A percentile compares a stretch with the other conserved stretches of the same genome.
Conservation (phyloP, 139 green algal species). For the Chlorella sorokiniana region DNA sequence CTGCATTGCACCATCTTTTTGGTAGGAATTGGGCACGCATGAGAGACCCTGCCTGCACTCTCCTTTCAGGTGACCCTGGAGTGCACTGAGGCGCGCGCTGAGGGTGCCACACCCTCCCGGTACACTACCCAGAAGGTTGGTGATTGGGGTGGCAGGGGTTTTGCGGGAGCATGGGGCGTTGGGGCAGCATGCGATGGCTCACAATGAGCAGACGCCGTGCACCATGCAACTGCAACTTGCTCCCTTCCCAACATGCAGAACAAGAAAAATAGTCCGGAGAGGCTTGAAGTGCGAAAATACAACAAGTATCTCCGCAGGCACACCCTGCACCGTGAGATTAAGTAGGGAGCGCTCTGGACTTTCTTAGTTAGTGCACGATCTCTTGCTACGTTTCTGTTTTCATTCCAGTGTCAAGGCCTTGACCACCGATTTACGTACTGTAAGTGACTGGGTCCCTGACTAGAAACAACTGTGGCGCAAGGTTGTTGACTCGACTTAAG, state of each 20-base stretch:
- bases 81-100: constrained; percentile 88
- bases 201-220: too few relatives aligned
- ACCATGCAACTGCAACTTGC: neutral
- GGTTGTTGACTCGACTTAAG: too few relatives aligned
- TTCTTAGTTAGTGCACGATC: neutral
- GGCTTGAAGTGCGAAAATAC: constrained; percentile 93
- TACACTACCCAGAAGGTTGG: constrained; percentile 91
- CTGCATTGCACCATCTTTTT: too few relatives aligned
- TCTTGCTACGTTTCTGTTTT: neutral
- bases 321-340: constrained; percentile 86
- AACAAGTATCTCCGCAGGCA: constrained; percentile 81
- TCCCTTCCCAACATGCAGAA: constrained; percentile 61
- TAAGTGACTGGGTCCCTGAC: too few relatives aligned
- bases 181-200: neutral
- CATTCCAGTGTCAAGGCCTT: neutral
- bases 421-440: neutral
- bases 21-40: too few relatives aligned
- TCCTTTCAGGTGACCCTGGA: constrained; percentile 95
- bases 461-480: too few relatives aligned
- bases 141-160: neutral
- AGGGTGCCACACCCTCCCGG: constrained; percentile 56
- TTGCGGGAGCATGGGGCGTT: neutral
- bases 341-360: neutral
- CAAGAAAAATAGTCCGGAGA: constrained; percentile 25
- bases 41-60: too few relatives aligned